These are phyloP conservation scores for Candida freyschussii DNA, from an alignment of 1,139 yeast species.

Conservation along the genomic window DNA sequence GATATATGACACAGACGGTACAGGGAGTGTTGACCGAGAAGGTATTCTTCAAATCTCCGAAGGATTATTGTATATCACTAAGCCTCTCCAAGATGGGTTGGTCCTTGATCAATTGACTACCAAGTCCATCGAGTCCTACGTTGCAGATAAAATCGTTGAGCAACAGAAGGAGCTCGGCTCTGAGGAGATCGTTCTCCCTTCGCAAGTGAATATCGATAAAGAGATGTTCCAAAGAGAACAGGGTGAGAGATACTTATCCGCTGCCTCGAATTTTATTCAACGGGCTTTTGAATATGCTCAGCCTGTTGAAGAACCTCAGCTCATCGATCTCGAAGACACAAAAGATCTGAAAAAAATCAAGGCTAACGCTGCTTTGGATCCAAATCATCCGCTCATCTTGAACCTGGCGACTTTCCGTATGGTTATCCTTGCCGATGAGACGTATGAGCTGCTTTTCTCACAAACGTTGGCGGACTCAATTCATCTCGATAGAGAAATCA, in stretches of 20 bases:
- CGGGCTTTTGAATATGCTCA: constrained; percentile 89
- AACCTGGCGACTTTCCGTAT: constrained; percentile 89
- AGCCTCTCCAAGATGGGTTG: constrained; percentile 75
- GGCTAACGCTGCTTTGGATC: constrained; percentile 79
- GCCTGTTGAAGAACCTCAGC: constrained; percentile 49
- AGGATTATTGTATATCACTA: constrained; percentile 73
- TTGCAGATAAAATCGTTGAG: constrained; percentile 53
- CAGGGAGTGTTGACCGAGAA: constrained; percentile 68
- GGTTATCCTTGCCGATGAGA: constrained; percentile 92
- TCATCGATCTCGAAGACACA: constrained; percentile 33
- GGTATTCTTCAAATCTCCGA: constrained; percentile 82
- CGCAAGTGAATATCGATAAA: constrained; percentile 56
- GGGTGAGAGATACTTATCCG: constrained; percentile 73
- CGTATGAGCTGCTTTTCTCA: constrained; percentile 79
- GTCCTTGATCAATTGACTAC: constrained; percentile 58
- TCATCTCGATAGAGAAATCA: constrained; percentile 56
- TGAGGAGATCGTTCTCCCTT: constrained; percentile 44
- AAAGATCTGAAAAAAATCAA: constrained; percentile 31
- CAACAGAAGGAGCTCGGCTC: constrained; percentile 26
- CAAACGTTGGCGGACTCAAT: constrained; percentile 60
- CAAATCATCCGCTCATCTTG: constrained; percentile 67
- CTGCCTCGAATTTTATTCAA: constrained; percentile 83
- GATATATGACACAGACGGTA: constrained; percentile 59
- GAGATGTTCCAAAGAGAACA: constrained; percentile 65
- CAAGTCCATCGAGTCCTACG: constrained; percentile 54